Evolutionary conservation across 2,329 filamentous ascomycete genomes (phyloP), one percentile per base, ranked within the genome.

Genomic region (Colletotrichum australisinense): DNA sequence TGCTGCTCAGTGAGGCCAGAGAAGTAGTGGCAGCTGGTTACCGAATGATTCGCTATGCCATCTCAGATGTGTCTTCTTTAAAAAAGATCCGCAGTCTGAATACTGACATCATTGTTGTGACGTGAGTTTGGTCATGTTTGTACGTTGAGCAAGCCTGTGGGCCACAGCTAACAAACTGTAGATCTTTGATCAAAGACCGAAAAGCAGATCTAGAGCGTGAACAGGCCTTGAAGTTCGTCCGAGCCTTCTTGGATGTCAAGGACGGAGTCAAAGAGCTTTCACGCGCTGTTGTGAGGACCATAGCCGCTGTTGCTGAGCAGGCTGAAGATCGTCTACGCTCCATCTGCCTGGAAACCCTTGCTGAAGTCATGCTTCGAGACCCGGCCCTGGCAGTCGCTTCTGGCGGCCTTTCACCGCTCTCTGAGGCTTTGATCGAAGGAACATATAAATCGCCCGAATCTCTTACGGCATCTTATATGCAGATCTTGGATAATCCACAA

Each of bases 121-220:
- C 96, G 78, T 88, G 78, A 80, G 85, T 82, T 26, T 1, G n/a
- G n/a, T 19, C 5, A 22, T 19, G 32, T 8, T n/a, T 14, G 22
- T 8, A 2, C 26, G 16, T 19, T 12, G 11, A 2, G 19, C 7
- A 42, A 46, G 24, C n/a, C 49, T 35, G 32, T 11, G 32, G 5
- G 32, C 32, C 38, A 12, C 26, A 28, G 35, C 75, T 77, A 52
- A 78, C 30, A 12, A 28, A 24, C 5, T 3, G 5, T 70, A 90
- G 88, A 74, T 98, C 97, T 1, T 86, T 99, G 42, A 95, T 97
- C 76, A 98, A 98, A 81, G 97, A 98, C 81, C 93, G 94, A 79
- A 98, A 98, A 82, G 94, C 96, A n/a, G 95, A 96, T 77, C 94
- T 99, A 22, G 97, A 99, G 84, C 91, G 97, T 67, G 97, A 99